These are phyloP conservation scores for Tilletia horrida DNA, from an alignment of 1,284 basidiomycete genomes.

Conservation along the genomic window DNA sequence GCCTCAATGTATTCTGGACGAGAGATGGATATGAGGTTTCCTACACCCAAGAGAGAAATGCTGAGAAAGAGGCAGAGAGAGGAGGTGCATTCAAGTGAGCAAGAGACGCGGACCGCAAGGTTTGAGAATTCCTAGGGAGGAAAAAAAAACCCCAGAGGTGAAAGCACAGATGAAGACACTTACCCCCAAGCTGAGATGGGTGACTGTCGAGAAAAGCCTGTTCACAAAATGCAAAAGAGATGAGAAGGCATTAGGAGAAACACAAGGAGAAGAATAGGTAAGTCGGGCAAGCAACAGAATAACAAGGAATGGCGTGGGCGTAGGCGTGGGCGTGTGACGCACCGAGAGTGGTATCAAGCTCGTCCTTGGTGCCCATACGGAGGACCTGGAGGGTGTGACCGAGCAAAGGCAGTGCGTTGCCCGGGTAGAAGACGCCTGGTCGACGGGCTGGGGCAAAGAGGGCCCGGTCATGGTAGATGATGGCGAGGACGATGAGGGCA, in stretches of 20 bases:
- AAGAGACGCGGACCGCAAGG: too few species aligned
- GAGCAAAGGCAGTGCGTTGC: not conserved
- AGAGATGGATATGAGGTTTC: conserved; percentile 33
- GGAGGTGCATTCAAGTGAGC: too few species aligned
- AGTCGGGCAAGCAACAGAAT: too few species aligned
- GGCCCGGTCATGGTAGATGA: conserved; percentile 20
- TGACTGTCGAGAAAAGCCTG: too few species aligned
- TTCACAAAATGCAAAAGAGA: too few species aligned
- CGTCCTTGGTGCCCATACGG: not conserved
- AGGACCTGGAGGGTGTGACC: conserved; percentile 18
- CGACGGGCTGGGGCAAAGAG: not conserved
- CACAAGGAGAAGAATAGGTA: not conserved
- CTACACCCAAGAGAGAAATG: not conserved
- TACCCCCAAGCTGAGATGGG: too few species aligned
- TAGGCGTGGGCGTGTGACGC: too few species aligned
- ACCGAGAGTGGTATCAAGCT: not conserved
- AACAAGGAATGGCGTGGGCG: too few species aligned
- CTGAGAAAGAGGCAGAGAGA: too few species aligned
- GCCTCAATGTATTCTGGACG: conserved; percentile 46
- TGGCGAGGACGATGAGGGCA: conserved; percentile 49
- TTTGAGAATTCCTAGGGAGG: too few species aligned
- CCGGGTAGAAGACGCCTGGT: conserved; percentile 8
- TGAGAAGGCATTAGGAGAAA: not conserved
- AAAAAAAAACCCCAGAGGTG: too few species aligned
- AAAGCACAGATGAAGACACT: too few species aligned